These are phyloP conservation scores for Barnettozyma populi DNA, from an alignment of 805 yeast species.

Conservation along the genomic window DNA sequence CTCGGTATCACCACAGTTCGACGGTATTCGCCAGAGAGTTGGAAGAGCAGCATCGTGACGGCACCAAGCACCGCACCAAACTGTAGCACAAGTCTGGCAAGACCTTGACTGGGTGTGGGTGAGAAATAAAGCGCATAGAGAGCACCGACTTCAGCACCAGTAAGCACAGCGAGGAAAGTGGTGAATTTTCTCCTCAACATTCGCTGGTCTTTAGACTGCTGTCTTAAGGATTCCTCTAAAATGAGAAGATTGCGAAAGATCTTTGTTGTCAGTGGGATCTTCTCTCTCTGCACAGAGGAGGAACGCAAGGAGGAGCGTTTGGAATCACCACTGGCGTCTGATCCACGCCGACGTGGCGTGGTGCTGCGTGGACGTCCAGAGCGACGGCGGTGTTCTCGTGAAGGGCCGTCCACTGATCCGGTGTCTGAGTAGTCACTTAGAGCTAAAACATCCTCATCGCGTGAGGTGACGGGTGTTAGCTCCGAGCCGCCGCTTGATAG, in stretches of 20 bases:
- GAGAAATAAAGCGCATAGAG: conserved; percentile 34
- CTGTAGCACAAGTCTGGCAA: conserved; percentile 35
- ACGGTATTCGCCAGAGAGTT: conserved; percentile 83
- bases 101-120: conserved; percentile 36
- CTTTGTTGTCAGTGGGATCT: conserved; percentile 53
- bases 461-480: conserved; percentile 24
- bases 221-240: conserved; percentile 78
- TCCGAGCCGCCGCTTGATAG: conserved; percentile 16
- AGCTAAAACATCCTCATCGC: conserved; percentile 26
- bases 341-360: conserved; percentile 18
- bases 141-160: conserved; percentile 35
- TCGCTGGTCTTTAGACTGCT: conserved; percentile 71
- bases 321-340: conserved; percentile 24
- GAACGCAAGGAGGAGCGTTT: conserved; percentile 21
- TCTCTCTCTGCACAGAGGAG: conserved; percentile 19
- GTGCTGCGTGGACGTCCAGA: conserved; percentile 5
- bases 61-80: conserved; percentile 55
- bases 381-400: conserved; percentile 2
- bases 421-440: conserved; percentile 27
- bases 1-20: conserved; percentile 81
- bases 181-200: conserved; percentile 47
- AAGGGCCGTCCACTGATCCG: conserved; percentile 20
- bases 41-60: conserved; percentile 71
- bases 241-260: conserved; percentile 78
- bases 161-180: conserved; percentile 34